phyloP scores from a whole-genome alignment of 768 basidiomycete genomes.

The Amanita molliuscula region DNA sequence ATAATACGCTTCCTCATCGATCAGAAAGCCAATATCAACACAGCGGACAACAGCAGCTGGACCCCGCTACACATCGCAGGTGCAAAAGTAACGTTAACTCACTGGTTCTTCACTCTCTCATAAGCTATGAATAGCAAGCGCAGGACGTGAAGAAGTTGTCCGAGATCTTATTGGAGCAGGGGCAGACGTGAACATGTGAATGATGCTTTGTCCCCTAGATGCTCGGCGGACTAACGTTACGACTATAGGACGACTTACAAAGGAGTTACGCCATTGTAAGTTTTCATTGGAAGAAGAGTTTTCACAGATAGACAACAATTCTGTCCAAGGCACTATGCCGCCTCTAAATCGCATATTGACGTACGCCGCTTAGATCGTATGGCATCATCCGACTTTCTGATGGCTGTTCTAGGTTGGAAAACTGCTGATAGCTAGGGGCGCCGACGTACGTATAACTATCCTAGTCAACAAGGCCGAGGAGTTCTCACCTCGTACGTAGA shows the following conservation, averaged over 20 bases:
- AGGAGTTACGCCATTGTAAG: slow-evolving; percentile 77
- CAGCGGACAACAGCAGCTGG: slow-evolving; percentile 61
- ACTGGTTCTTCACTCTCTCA: not conserved
- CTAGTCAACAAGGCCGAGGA: slow-evolving; percentile 20
- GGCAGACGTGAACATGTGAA: slow-evolving; percentile 59
- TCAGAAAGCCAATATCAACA: slow-evolving; percentile 59
- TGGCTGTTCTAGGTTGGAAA: slow-evolving; percentile 64
- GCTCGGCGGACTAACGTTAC: not conserved
- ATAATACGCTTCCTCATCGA: slow-evolving; percentile 60
- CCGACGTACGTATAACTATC: slow-evolving; percentile 62
- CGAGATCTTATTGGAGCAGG: slow-evolving; percentile 74
- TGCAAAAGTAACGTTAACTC: slow-evolving; percentile 14
- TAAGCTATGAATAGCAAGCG: slow-evolving; percentile 45
- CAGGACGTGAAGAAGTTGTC: slow-evolving; percentile 68
- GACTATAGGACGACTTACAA: slow-evolving; percentile 60
- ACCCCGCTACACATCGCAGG: slow-evolving; percentile 75
- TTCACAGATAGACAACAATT: slow-evolving; percentile 11
- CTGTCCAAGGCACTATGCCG: slow-evolving; percentile 73
- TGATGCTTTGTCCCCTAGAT: slow-evolving; percentile 13
- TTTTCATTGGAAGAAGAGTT: slow-evolving; percentile 10
- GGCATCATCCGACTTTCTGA: slow-evolving; percentile 17
- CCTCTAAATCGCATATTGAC: slow-evolving; percentile 83
- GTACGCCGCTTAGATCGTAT: slow-evolving; percentile 30
- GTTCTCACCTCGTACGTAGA: slow-evolving; percentile 40
- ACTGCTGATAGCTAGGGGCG: slow-evolving; percentile 76